These are phyloP conservation scores for Venturia pyrina DNA, from an alignment of 2,329 filamentous ascomycete genomes.

Conservation along the genomic window DNA sequence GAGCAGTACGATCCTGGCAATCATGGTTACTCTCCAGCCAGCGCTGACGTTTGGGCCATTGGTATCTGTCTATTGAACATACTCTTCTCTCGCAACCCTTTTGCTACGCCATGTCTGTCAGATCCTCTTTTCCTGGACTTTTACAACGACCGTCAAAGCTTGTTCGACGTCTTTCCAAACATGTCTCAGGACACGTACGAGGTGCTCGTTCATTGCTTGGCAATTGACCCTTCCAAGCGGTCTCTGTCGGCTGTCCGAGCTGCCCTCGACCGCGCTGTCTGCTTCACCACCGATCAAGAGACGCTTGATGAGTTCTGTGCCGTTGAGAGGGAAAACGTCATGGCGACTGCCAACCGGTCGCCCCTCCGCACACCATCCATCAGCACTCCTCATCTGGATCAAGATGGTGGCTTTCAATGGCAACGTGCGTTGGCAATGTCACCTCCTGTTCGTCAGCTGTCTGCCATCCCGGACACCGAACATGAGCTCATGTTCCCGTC, in stretches of 20 bases:
- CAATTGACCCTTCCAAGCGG: conserved; percentile 80
- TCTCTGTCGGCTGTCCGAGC: conserved; percentile 70
- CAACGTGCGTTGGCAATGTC: conserved; percentile 76
- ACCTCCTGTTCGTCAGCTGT: conserved; percentile 69
- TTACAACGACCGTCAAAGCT: conserved; percentile 81
- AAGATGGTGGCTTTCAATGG: conserved; percentile 81
- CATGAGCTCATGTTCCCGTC: conserved; percentile 34
- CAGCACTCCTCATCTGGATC: conserved; percentile 72
- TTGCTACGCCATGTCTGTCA: conserved; percentile 79
- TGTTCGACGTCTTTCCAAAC: conserved; percentile 96
- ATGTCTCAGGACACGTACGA: conserved; percentile 99
- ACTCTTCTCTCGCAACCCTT: conserved; percentile 92
- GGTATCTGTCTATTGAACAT: conserved; percentile 95
- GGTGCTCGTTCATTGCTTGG: conserved; percentile 82
- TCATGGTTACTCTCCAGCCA: conserved; percentile 80
- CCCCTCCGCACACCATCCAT: conserved; percentile 92
- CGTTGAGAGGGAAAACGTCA: conserved; percentile 61
- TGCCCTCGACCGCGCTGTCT: conserved; percentile 68
- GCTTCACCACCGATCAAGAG: conserved; percentile 92
- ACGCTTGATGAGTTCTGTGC: conserved; percentile 87
- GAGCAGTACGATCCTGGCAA: conserved; percentile 90
- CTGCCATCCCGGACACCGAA: conserved; percentile 69
- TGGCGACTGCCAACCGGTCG: conserved; percentile 79
- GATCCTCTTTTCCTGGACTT: conserved; percentile 92
- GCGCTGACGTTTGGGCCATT: conserved; percentile 95